Base-by-base conservation (phyloP, 805 yeast genomes). In the Tetrapisispora fleetii region DNA sequence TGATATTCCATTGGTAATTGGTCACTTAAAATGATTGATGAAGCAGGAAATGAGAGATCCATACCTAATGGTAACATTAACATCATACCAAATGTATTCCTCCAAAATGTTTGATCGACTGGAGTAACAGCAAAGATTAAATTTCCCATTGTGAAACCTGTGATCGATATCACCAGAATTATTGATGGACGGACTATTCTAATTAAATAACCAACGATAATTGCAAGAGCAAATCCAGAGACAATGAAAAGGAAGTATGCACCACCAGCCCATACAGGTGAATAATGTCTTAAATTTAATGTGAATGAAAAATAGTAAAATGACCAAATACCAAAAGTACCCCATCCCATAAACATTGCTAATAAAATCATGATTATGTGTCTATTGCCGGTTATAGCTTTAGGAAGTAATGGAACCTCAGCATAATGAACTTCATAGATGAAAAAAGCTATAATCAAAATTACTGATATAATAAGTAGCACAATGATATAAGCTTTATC, bases 1-100 rank as follows among this genome's bases (percentile, higher is more conserved):
- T 85, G 93, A 54, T 80, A 78, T 50, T 74, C 69, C 43, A 70
- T 62, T 0, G 90, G 89, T 36, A 84, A 67, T 43, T 67, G 68
- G 51, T 79, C 80, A 8, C 83, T 75, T 39, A 84, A 62, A 14
- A 81, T 73, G 44, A 84, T 71, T 0, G 88, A 77, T 0, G 85
- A 80, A 1, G 90, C 81, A 0, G 93, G 91, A 62, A 83, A 85
- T 27, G 85, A 79, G 61, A 81, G 67, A 60, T 85, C 91, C 89
- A 85, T 83, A 2, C 88, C 95, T 71, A 80, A 81, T 14, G 81
- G 75, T 5, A 78, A 65, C 6, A 84, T 64, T 17, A 80, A 54
- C 71, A 76, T 69, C 30, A 76, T 73, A 3, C 82, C 80, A 57
- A 85, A 72, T 2, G 77, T 63, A 58, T 79, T 72, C 8, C 73